Evolutionary conservation across 805 yeast species (phyloP).

Genomic region (Priceomyces melissophilus): DNA sequence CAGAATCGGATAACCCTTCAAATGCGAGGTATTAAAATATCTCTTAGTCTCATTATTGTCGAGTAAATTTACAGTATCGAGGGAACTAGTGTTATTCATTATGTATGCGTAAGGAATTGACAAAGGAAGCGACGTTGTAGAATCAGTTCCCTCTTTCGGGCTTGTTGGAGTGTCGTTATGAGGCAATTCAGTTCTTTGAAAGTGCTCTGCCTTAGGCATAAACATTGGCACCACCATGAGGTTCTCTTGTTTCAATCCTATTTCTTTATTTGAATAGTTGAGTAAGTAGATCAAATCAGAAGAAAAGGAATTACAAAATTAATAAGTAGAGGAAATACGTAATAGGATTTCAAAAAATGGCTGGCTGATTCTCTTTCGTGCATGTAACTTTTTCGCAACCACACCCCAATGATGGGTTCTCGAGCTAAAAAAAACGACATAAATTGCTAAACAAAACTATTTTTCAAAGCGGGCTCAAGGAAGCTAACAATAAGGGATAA

Average conservation of each 20-base stretch:
- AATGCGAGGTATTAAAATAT: constrained; percentile 27
- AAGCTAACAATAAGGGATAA: no score
- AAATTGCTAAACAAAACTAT: neutral
- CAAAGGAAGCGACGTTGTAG: constrained; percentile 25
- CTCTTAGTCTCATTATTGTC: constrained; percentile 11
- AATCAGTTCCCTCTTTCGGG: constrained; percentile 5
- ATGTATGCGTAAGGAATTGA: constrained; percentile 26
- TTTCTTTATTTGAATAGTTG: no score
- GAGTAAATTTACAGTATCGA: constrained; percentile 25
- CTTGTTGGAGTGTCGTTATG: neutral
- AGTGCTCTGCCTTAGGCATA: neutral
- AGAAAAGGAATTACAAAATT: no score
- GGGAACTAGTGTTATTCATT: constrained; percentile 16
- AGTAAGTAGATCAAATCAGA: no score
- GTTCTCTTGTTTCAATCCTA: no score
- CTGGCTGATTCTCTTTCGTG: no score
- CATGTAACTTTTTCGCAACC: neutral
- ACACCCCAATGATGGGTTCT: neutral
- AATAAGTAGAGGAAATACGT: neutral
- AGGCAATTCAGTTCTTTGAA: neutral
- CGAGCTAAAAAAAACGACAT: no score
- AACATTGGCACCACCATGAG: no score
- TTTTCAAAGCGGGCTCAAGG: no score
- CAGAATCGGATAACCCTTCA: constrained; percentile 20
- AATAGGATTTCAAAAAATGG: no score